Evolutionary conservation across 345 rosid genomes (phyloP).

Genomic region (Eucalyptus tenuipes): DNA sequence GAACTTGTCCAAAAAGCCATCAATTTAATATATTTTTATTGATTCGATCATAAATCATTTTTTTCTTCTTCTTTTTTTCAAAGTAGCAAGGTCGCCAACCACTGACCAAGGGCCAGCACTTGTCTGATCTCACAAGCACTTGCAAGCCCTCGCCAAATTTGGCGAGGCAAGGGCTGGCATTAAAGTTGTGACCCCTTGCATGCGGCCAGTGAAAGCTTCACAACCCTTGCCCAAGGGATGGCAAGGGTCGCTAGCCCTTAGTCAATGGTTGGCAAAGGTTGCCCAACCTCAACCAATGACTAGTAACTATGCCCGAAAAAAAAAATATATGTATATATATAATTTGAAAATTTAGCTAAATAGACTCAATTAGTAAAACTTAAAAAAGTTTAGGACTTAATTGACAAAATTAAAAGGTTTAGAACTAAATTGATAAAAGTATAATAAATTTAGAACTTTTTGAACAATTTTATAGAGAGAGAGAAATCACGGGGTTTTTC

Average conservation of each 20-base stretch:
- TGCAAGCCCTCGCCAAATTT: background rate
- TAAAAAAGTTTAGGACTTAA: background rate
- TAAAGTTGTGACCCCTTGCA: background rate
- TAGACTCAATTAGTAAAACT: too few relatives aligned
- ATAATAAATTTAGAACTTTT: too few relatives aligned
- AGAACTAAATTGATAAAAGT: too few relatives aligned
- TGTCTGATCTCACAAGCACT: background rate
- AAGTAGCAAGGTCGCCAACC: background rate
- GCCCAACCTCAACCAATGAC: background rate
- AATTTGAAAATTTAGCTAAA: background rate
- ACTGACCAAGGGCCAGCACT: background rate
- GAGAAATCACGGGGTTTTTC: background rate
- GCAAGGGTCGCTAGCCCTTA: too few relatives aligned
- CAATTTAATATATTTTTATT: too few relatives aligned
- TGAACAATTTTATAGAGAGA: background rate
- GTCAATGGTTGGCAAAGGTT: background rate
- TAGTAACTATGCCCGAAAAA: fast-evolving
- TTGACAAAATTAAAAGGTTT: too few relatives aligned
- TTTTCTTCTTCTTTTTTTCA: background rate
- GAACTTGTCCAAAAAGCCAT: fast-evolving
- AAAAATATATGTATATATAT: too few relatives aligned
- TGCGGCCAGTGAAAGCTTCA: too few relatives aligned
- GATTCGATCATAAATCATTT: too few relatives aligned
- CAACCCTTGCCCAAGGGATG: too few relatives aligned
- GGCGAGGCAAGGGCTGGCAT: background rate